phyloP scores from a whole-genome alignment of 805 yeast species.

The Saccharomycopsis lassenensis region DNA sequence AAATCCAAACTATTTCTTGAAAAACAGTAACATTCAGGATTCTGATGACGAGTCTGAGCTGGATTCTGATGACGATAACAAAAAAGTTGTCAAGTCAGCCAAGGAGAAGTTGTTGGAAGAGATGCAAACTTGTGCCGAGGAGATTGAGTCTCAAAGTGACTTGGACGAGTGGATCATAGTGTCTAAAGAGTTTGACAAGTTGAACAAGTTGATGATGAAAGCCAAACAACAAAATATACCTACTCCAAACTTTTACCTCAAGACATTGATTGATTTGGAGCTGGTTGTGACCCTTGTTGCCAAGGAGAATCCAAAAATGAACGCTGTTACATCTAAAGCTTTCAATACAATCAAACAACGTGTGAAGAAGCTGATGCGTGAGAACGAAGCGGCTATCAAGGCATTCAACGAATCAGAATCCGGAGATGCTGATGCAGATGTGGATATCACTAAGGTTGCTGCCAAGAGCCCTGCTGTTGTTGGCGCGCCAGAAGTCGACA shows the following conservation, averaged over 20 bases:
- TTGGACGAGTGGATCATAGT: constrained; percentile 51
- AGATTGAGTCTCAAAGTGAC: constrained; percentile 35
- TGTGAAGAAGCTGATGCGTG: constrained; percentile 68
- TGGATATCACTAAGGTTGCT: constrained; percentile 25
- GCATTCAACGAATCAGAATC: constrained; percentile 46
- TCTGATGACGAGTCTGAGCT: constrained; percentile 34
- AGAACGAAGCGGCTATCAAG: constrained; percentile 48
- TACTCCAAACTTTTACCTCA: constrained; percentile 63
- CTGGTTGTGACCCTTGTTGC: constrained; percentile 44
- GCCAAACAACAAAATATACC: constrained; percentile 67
- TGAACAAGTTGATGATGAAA: constrained; percentile 54
- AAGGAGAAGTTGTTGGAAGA: constrained; percentile 89
- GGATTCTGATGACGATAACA: constrained; percentile 53
- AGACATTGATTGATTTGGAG: constrained; percentile 61
- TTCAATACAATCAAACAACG: constrained; percentile 84
- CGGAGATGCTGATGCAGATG: constrained; percentile 24
- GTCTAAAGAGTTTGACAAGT: constrained; percentile 66
- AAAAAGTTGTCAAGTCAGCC: constrained; percentile 79
- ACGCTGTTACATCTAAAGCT: constrained; percentile 75
- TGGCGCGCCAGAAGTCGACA: constrained; percentile 32
- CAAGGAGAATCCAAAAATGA: constrained; percentile 52
- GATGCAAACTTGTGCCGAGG: constrained; percentile 57
- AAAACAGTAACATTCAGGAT: constrained; percentile 27
- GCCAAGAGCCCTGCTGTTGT: constrained; percentile 22
- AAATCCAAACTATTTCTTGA: constrained; percentile 18